Percentiles rank a stretch among this genome's conserved stretches.
Conservation (phyloP, 306 rosid genomes). For the Castanea mollissima region DNA sequence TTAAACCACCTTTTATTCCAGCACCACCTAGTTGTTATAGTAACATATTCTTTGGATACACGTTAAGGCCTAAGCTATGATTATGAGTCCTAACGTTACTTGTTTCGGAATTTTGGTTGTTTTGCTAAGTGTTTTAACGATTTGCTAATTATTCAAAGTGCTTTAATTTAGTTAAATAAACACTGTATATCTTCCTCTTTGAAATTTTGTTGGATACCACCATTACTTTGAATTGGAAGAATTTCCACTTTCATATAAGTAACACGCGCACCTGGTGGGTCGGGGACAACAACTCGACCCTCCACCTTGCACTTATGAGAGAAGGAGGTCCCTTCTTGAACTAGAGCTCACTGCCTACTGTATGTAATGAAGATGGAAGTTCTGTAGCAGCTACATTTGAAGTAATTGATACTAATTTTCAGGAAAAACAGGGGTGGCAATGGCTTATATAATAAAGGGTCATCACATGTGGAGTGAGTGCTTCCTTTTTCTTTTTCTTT, state of each 20-base stretch:
- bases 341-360: too few species aligned
- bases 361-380: background rate
- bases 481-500: background rate
- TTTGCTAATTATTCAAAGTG: background rate
- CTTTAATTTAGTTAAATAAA: background rate
- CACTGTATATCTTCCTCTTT: background rate
- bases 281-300: too few species aligned
- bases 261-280: background rate
- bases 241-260: background rate
- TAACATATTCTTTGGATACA: too few species aligned
- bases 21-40: too few species aligned
- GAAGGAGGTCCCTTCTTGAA: background rate
- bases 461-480: conserved; percentile 30
- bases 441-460: conserved; percentile 21
- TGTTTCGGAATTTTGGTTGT: background rate
- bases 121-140: background rate
- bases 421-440: conserved; percentile 43
- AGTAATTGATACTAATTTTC: conserved; percentile 23
- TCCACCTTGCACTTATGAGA: too few species aligned
- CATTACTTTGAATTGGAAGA: background rate
- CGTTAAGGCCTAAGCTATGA: background rate
- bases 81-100: background rate
- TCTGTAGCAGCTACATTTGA: background rate
- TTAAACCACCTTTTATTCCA: too few species aligned
- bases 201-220: background rate